These are phyloP conservation scores for Biancaea sappan DNA, from an alignment of 306 rosid genomes.

Conservation along the genomic window DNA sequence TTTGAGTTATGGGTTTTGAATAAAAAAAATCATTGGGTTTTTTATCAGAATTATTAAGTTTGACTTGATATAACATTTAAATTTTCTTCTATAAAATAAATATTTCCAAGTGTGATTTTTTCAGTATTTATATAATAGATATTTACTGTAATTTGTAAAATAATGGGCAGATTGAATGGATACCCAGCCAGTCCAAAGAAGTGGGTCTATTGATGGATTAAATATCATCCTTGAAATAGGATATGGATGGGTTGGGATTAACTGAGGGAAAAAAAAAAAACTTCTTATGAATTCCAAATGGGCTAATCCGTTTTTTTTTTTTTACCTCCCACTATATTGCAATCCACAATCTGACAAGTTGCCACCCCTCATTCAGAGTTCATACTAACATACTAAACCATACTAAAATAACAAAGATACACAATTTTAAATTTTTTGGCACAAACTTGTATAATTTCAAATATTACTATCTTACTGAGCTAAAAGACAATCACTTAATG, in stretches of 20 bases:
- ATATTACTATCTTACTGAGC: background rate
- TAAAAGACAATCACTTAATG: constrained; percentile 11
- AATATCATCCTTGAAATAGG: background rate
- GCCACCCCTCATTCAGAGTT: background rate
- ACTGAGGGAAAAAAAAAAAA: no score
- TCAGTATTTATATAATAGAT: background rate
- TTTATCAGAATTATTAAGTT: background rate
- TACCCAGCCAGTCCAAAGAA: background rate
- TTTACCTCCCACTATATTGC: background rate
- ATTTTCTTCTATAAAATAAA: background rate
- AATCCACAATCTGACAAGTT: background rate
- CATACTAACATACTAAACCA: background rate
- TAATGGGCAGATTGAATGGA: background rate
- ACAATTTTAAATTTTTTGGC: background rate
- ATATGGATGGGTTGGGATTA: background rate
- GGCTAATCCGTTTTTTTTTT: background rate
- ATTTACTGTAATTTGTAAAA: background rate
- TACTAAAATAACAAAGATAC: background rate
- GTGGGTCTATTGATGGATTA: background rate
- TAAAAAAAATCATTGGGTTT: background rate
- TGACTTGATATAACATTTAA: background rate
- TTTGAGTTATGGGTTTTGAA: background rate
- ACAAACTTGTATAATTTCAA: background rate
- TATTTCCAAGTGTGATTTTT: background rate
- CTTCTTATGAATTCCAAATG: background rate